Percentiles rank a stretch among this genome's conserved stretches.
Evolutionary conservation across 2,329 filamentous ascomycete species (phyloP).

Genomic region (Sclerotinia borealis): DNA sequence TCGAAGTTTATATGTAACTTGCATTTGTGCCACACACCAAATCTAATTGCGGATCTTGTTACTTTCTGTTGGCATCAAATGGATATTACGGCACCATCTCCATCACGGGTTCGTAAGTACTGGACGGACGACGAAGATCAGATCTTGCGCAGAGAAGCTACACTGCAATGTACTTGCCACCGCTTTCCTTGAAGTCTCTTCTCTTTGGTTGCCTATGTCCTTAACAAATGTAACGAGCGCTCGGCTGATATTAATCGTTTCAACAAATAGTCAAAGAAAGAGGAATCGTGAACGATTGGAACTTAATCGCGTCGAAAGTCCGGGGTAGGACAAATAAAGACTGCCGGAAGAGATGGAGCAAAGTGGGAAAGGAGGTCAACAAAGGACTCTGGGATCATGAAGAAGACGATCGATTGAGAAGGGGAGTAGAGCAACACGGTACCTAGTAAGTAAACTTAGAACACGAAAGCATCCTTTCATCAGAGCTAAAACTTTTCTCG

Average conservation of each 20-base stretch:
- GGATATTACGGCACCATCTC: conserved; percentile 3
- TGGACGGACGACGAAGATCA: conserved; percentile 7
- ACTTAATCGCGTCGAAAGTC: conserved; percentile 8
- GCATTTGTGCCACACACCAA: conserved; percentile 7
- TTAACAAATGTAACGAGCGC: not conserved
- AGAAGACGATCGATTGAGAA: not conserved
- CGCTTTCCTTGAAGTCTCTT: not conserved
- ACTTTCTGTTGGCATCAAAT: conserved; percentile 6
- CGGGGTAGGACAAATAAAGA: conserved; percentile 7
- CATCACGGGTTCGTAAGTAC: conserved; percentile 6
- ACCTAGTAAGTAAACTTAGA: not conserved
- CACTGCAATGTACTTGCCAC: conserved; percentile 5
- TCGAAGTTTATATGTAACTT: conserved; percentile 7
- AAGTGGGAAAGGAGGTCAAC: conserved; percentile 8
- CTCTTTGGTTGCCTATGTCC: not conserved
- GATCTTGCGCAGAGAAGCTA: conserved; percentile 7
- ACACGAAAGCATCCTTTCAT: not conserved
- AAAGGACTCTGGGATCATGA: conserved; percentile 9
- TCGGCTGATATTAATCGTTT: not conserved
- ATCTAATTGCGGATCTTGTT: conserved; percentile 6
- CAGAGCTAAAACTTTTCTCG: not conserved
- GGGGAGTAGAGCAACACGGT: conserved; percentile 1
- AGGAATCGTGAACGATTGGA: conserved; percentile 9
- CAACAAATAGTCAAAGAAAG: not conserved
- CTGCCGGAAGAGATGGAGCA: conserved; percentile 8